These are phyloP conservation scores for Calvatia gigantea DNA, from an alignment of 768 basidiomycete species.

Conservation along the genomic window DNA sequence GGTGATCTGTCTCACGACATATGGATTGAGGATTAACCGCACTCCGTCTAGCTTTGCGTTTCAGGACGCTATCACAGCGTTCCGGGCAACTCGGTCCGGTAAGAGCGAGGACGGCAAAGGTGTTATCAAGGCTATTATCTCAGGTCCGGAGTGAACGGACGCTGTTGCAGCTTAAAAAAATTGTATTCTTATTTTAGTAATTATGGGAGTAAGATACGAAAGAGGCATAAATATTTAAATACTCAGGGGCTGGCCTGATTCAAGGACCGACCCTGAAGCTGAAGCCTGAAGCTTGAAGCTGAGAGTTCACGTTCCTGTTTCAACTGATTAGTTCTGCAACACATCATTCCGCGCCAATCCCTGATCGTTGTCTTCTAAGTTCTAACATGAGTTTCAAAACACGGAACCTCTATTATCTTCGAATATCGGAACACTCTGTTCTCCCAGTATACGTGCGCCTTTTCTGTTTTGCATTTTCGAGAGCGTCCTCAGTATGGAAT, in stretches of 20 bases:
- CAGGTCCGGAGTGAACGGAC: slow-evolving; percentile 53
- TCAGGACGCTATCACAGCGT: slow-evolving; percentile 73
- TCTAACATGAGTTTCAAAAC: slow-evolving; percentile 53
- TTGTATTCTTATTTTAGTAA: neutral
- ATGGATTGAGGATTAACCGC: neutral
- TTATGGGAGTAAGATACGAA: neutral
- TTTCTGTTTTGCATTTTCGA: neutral
- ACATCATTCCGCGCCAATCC: too few relatives aligned
- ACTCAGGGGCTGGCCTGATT: neutral
- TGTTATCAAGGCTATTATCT: slow-evolving; percentile 88
- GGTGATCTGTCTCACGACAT: slow-evolving; percentile 11
- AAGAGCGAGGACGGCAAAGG: slow-evolving; percentile 84
- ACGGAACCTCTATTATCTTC: slow-evolving; percentile 79
- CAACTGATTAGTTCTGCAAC: too few relatives aligned
- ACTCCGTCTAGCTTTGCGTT: slow-evolving; percentile 59
- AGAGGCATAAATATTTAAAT: neutral
- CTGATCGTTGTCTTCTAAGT: neutral
- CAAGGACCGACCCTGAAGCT: neutral
- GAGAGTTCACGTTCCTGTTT: too few relatives aligned
- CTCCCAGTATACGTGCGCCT: slow-evolving; percentile 73
- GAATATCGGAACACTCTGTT: slow-evolving; percentile 68
- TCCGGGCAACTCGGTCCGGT: slow-evolving; percentile 75
- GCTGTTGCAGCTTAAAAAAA: neutral
- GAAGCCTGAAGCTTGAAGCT: too few relatives aligned
- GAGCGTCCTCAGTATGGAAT: slow-evolving; percentile 11